Base-by-base conservation (phyloP, 2,329 filamentous ascomycete genomes). In the Xylariales sp. region DNA sequence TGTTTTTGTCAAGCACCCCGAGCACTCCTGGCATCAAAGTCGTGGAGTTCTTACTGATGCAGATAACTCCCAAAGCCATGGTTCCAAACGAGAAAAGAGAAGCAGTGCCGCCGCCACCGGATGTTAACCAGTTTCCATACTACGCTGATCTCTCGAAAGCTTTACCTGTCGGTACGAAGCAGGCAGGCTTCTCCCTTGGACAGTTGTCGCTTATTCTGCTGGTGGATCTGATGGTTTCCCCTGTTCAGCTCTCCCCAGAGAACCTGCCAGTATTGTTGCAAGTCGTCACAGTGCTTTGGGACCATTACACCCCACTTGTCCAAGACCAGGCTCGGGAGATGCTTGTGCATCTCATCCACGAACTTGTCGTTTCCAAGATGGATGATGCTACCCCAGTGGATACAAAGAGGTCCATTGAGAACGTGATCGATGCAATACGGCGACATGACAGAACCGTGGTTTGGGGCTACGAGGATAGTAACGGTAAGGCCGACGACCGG, bases 311-410 rank as follows among this genome's bases (percentile, higher is more conserved):
- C 1, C 82, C 88, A 3, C 78, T 96, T 9, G 93, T 98, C 2
- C 91, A 97, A 61, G 93, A 97, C 51, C 91, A 98, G 62, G 90
- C 94, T 21, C 82, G 90, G 36, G 93, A 98, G 63, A 95, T 98
- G 90, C 77, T 98, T 12, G 90, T 98, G 2, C 93, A 98, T 67
- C 75, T 98, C 14, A 94, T 98, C 34, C 93, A 98, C 54, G 93
- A 97, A 61, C 73, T 97, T 5, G 88, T 98, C 27, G 89, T 96
- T 20, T 80, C 80, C 1, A 74, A 70, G 32, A 82, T 95, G 45
- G 86, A 94, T 42, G 80, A 88, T 35, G 75, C 82, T 5, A 74
- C 72, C 14, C 79, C 81, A 4, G 60, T 62, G 2, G 64, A 69
- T 3, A 80, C 80, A 38, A 88, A 87, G 56, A 75, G 80, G 47